Evolutionary conservation across 164 flowering plant species (phyloP), one percentile per base, ranked within the genome.

Genomic region (Amborella trichopoda): DNA sequence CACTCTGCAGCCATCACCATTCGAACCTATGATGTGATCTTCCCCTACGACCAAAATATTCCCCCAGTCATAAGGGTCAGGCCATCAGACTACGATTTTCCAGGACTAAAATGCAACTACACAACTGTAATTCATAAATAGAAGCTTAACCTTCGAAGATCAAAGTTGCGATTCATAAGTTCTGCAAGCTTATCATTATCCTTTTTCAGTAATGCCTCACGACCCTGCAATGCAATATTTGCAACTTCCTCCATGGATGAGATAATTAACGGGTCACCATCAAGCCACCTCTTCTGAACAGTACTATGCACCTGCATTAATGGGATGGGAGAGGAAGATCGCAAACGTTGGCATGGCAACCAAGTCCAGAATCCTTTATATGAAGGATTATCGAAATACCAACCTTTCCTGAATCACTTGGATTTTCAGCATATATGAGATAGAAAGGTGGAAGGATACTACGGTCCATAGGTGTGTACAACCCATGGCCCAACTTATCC

Each of bases 381-480:
- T 6, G 6, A 16, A 38, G 42, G n/a, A 38, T 10, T 17, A 38
- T 8, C 12, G 33, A 49, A 9, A 14, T 14, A 40, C 75, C 48
- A 39, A 91, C 99, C 96, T 87, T 91, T 30, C 99, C 99, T 22
- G 99, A 91, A 60, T 91, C 96, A 66, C 99, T 87, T 48, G 99
- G 96, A 62, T 87, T 91, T 44, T 87, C 95, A 17, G 99, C 95
- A 74, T 84, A 84, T 46, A 91, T 78, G 56, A 91, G 81, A 64
- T 84, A 55, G 13, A 91, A 81, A 37, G 83, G 88, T 20, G 96
- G 99, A 52, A 91, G 90, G 53, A 80, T 77, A 59, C 59, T 60
- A 28, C 46, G 47, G 57, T 91, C 94, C 95, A 91, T 72, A 10
- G 77, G 85, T 32, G 63, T 68, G 54, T 91, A 91, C 23, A 74